phyloP scores from a whole-genome alignment of 306 rosid species.

The Lotus japonicus region DNA sequence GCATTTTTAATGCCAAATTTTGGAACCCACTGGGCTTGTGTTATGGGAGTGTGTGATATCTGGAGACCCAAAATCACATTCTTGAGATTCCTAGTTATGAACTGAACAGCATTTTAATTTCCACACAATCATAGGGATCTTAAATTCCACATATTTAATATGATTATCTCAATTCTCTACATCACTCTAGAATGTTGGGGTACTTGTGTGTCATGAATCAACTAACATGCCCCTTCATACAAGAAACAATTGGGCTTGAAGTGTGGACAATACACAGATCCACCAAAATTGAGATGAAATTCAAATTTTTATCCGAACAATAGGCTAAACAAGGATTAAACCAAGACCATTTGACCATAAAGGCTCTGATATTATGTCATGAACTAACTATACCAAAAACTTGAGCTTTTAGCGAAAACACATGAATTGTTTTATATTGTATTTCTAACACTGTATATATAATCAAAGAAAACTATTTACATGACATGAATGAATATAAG shows the following conservation, averaged over 20 bases:
- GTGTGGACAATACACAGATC: too few species aligned
- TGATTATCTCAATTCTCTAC: background rate
- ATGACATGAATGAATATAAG: background rate
- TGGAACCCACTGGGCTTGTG: background rate
- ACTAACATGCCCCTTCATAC: too few species aligned
- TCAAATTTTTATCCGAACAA: too few species aligned
- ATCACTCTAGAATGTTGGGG: background rate
- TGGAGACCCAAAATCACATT: background rate
- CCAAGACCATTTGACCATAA: too few species aligned
- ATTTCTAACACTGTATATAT: background rate
- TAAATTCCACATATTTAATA: background rate
- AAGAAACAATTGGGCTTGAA: too few species aligned
- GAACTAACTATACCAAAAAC: too few species aligned
- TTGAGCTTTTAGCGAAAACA: too few species aligned
- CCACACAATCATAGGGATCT: background rate
- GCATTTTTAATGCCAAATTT: background rate
- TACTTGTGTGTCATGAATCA: background rate
- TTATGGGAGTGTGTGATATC: background rate
- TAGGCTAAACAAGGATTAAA: too few species aligned
- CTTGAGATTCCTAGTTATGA: background rate
- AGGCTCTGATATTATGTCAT: too few species aligned
- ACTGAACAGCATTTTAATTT: background rate
- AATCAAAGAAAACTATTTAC: background rate
- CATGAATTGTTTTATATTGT: too few species aligned
- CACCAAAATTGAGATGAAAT: too few species aligned